Base-by-base conservation (phyloP, 768 basidiomycete genomes). In the Naganishia friedmannii region DNA sequence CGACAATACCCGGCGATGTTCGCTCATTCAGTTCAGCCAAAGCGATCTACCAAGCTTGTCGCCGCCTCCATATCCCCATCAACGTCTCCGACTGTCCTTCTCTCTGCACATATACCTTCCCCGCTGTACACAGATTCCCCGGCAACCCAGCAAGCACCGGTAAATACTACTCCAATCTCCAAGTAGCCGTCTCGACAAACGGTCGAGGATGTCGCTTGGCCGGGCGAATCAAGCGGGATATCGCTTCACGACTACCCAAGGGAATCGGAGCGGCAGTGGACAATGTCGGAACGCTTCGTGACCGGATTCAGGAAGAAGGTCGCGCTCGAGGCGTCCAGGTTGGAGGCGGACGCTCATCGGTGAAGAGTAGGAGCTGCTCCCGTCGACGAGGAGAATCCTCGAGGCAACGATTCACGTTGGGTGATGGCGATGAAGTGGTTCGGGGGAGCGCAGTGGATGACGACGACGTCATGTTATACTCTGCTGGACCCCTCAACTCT, bases 51-150 rank as follows among this genome's bases (percentile, higher is more conserved):
- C 74, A 78, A 19, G 76, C 87, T 2, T 90, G 89, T 74, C 83
- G 79, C 39, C 71, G 82, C 0, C 85, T 85, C 31, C 85, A 86
- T 66, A 87, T 95, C 68, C 89, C 88, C 1, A 84, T 93, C 73
- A 97, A 94, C 76, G 86, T 89, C n/a, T 87, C 93, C 0, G 95
- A 97, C 79, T 86, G 89, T 76, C 90, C 91, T 1, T 84, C 87
- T 17, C 84, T 94, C 48, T 94, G 91, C 79, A 93, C 96, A 78
- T 97, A 91, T 77, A 88, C 90, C 0, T 93, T 95, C 82, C 85
- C 90, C 0, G 86, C 93, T 0, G 87, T 89, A 0, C 91, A 97
- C 73, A 89, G 94, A 3, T 93, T 96, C 75, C 78, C 54, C 26
- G 34, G 21, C n/a, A 26, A 26, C 10, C 67, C 34, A 53, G 37